These are phyloP conservation scores for Leccinum huronense DNA, from an alignment of 1,284 basidiomycete genomes.

Conservation along the genomic window DNA sequence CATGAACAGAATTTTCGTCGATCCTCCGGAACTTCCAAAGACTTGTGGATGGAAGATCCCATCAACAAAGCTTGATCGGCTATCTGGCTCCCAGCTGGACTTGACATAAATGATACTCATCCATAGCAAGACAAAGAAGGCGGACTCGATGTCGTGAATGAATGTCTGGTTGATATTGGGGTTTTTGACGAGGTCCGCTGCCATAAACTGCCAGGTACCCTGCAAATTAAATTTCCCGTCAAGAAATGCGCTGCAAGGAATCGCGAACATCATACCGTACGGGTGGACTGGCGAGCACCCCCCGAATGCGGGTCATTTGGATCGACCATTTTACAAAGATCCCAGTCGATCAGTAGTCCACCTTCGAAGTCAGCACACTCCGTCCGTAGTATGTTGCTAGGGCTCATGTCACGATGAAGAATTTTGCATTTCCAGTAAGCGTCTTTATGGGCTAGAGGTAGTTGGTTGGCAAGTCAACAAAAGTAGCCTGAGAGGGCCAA, in stretches of 20 bases:
- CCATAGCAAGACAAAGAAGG: neutral
- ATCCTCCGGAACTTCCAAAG: neutral
- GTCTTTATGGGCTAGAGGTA: neutral
- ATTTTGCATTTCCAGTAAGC: neutral
- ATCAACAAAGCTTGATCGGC: neutral
- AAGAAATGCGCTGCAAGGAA: neutral
- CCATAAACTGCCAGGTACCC: neutral
- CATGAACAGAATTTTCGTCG: neutral
- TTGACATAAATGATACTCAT: neutral
- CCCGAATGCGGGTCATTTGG: neutral
- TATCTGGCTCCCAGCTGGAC: neutral
- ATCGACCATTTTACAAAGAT: neutral
- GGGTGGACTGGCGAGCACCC: neutral
- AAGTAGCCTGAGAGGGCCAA: neutral
- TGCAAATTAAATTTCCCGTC: neutral
- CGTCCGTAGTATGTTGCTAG: neutral
- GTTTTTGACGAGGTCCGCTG: neutral
- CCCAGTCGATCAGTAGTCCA: conserved; percentile 1
- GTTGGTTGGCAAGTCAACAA: neutral
- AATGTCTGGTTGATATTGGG: neutral
- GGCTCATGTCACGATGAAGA: neutral
- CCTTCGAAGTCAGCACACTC: neutral
- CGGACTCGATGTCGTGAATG: neutral
- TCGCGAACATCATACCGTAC: neutral
- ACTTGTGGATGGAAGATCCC: neutral